Percentiles rank a stretch among this genome's conserved stretches.
phyloP scores from a whole-genome alignment of 805 yeast genomes.

The Huiozyma naganishii region DNA sequence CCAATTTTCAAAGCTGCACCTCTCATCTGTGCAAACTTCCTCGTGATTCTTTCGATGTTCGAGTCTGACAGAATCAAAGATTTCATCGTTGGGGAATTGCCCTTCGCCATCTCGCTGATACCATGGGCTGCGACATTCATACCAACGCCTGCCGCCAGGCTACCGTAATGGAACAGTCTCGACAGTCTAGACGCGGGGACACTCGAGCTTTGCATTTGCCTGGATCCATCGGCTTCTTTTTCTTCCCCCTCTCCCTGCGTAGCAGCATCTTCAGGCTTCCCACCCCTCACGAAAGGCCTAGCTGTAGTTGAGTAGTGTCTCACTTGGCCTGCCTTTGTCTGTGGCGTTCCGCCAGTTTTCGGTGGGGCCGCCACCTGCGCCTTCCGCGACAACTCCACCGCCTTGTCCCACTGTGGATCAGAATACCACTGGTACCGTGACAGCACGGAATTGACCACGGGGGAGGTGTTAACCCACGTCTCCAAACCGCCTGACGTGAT shows the following conservation, averaged over 20 bases:
- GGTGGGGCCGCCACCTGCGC: slow-evolving; percentile 4
- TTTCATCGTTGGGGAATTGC: slow-evolving; percentile 40
- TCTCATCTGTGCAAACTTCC: slow-evolving; percentile 84
- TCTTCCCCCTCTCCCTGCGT: neutral
- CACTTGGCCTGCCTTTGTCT: neutral
- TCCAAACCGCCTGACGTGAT: slow-evolving; percentile 15
- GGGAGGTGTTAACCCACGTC: slow-evolving; percentile 20
- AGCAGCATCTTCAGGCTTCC: neutral
- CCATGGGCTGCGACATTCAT: slow-evolving; percentile 74
- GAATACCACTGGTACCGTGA: slow-evolving; percentile 18
- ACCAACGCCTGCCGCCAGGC: slow-evolving; percentile 86
- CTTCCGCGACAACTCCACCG: slow-evolving; percentile 15
- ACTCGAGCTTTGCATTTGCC: slow-evolving; percentile 32
- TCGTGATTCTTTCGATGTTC: slow-evolving; percentile 80
- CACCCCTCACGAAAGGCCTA: neutral
- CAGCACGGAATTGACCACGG: slow-evolving; percentile 17
- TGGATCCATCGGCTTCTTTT: neutral
- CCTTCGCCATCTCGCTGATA: slow-evolving; percentile 52
- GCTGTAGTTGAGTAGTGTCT: slow-evolving; percentile 3
- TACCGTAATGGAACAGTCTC: slow-evolving; percentile 84
- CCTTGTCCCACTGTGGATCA: slow-evolving; percentile 26
- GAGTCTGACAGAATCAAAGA: slow-evolving; percentile 62
- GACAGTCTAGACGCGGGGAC: slow-evolving; percentile 86
- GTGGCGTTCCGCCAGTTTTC: neutral
- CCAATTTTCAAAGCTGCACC: slow-evolving; percentile 98